phyloP scores from a whole-genome alignment of 176 grass and related monocot species.

The Oryza meridionalis region DNA sequence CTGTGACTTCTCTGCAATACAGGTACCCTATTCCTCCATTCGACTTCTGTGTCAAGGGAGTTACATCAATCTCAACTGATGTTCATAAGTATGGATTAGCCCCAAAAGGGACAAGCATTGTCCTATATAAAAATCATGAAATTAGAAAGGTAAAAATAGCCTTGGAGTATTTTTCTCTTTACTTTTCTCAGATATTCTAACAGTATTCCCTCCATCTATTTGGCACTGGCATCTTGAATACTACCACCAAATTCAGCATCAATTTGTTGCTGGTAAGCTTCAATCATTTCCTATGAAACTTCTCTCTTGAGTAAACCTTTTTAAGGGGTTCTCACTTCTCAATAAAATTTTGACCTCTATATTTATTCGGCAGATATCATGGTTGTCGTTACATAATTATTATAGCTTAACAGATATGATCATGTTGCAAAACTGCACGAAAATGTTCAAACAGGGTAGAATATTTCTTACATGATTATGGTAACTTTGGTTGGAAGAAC shows the following conservation, averaged over 20 bases:
- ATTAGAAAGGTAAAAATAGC: slow-evolving; percentile 80
- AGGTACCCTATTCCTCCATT: slow-evolving; percentile 92
- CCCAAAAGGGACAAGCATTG: slow-evolving; percentile 93
- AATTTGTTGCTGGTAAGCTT: slow-evolving; percentile 96
- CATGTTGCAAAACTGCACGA: background rate
- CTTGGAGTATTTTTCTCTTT: slow-evolving; percentile 24
- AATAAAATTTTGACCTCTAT: background rate
- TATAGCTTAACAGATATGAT: background rate
- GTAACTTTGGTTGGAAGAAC: background rate
- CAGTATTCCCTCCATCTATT: slow-evolving; percentile 28
- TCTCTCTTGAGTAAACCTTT: background rate
- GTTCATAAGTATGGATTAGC: slow-evolving; percentile 98
- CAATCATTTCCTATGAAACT: slow-evolving; percentile 26
- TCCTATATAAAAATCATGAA: slow-evolving; percentile 96
- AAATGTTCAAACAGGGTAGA: background rate
- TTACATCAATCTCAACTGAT: slow-evolving; percentile 95
- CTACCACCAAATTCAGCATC: slow-evolving; percentile 64
- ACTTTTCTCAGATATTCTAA: slow-evolving; percentile 30
- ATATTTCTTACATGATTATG: background rate
- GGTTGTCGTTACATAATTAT: background rate
- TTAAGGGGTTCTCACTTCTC: background rate
- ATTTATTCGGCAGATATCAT: background rate
- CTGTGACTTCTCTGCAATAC: slow-evolving; percentile 42
- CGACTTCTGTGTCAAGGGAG: slow-evolving; percentile 96
- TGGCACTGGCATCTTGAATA: slow-evolving; percentile 44